Base-by-base conservation (phyloP, 306 rosid species). In the Lablab purpureus region DNA sequence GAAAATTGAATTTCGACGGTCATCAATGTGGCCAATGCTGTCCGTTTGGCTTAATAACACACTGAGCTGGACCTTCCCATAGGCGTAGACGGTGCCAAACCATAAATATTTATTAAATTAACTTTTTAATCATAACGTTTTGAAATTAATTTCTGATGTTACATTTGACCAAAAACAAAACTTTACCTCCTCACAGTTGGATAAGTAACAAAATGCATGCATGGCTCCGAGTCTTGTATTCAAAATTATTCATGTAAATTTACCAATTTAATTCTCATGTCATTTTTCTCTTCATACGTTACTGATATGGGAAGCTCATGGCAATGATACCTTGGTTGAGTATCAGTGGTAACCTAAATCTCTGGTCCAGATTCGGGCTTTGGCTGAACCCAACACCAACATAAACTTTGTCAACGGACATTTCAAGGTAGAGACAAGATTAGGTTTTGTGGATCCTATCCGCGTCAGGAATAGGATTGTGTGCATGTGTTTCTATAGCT, bases 361-460 rank as follows among this genome's bases (percentile, higher is more conserved):
- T 75, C 2, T 27, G 72, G 56, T 62, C 30, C 19, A 60, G 81
- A 78, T 78, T 47, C 67, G 46, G 27, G 76, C 49, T 37, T 45
- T 79, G 81, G 79, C 76, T 78, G 65, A 32, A 43, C 63, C 51
- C 80, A 28, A 30, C 65, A 41, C 19, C 22, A 19, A 59, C 17
- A 52, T 47, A 46, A 73, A 23, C 28, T n/a, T 81, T 78, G 82
- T 82, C 85, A 84, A 85, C 32, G 19, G 18, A 27, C 73, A 70
- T 73, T 54, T 79, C 46, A 73, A 63, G 47, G 67, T 27, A 36
- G 59, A 51, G 86, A 84, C 91, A 84, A 73, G 83, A 84, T 78
- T 85, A 82, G 91, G 88, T 76, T 74, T 34, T 54, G 23, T 71
- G 71, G 86, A 66, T 80, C 73, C 65, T 25, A 43, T 34, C 62